These are phyloP conservation scores for Epichloe uncinata DNA, from an alignment of 2,329 filamentous ascomycete genomes.

Conservation along the genomic window DNA sequence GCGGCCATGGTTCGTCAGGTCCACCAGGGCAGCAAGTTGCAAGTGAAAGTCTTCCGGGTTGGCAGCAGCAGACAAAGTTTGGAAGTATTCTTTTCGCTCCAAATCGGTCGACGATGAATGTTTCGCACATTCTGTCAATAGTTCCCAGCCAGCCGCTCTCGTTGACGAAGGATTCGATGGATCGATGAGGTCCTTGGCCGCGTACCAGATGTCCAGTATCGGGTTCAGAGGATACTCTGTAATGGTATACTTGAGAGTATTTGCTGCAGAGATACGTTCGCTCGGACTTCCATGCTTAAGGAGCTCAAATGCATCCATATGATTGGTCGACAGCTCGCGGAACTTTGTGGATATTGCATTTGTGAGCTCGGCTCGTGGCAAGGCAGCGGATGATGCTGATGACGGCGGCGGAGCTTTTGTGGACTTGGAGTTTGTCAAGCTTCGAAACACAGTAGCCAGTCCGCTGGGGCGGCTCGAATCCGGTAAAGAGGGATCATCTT, in stretches of 20 bases:
- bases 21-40: constrained; percentile 49
- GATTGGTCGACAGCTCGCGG: constrained; percentile 34
- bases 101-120: constrained; percentile 50
- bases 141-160: constrained; percentile 49
- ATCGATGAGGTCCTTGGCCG: constrained; percentile 51
- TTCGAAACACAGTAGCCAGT: constrained; percentile 51
- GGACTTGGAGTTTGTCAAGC: constrained; percentile 42
- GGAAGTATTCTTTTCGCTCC: constrained; percentile 53
- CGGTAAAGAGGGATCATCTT: constrained; percentile 41
- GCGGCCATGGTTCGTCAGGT: constrained; percentile 48
- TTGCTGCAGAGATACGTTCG: constrained; percentile 44
- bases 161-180: constrained; percentile 37
- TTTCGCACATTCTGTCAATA: constrained; percentile 52
- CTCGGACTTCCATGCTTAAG: constrained; percentile 37
- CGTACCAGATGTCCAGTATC: constrained; percentile 51
- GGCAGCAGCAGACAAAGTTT: constrained; percentile 42
- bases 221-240: constrained; percentile 45
- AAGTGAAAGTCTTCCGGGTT: constrained; percentile 51
- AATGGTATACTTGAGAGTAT: constrained; percentile 41
- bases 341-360: constrained; percentile 27
- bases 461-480: constrained; percentile 43
- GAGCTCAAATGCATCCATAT: constrained; percentile 40
- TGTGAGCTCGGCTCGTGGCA: constrained; percentile 31
- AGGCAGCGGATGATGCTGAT: constrained; percentile 24
- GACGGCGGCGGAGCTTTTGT: constrained; percentile 35